phyloP scores from a whole-genome alignment of 345 rosid genomes.

The Linum usitatissimum region DNA sequence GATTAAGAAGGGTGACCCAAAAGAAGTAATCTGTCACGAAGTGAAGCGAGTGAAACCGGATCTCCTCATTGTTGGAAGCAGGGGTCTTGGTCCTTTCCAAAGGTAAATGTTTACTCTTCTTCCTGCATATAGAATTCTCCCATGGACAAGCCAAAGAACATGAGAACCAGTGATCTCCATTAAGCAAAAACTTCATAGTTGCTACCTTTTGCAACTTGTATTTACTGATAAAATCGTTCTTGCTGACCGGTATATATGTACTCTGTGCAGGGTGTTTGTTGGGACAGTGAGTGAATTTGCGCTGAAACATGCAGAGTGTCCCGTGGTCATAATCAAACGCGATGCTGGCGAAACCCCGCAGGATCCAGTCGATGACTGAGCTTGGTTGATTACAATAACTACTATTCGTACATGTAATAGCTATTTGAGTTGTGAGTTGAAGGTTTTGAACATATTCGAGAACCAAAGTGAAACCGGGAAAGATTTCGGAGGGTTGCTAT shows the following conservation, averaged over 20 bases:
- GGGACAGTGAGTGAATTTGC: slow-evolving; percentile 95
- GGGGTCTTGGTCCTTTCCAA: slow-evolving; percentile 93
- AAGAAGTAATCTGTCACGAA: slow-evolving; percentile 79
- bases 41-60: slow-evolving; percentile 73
- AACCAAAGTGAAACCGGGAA: too few relatives aligned
- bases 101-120: slow-evolving; percentile 32
- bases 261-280: slow-evolving; percentile 68
- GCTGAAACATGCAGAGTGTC: slow-evolving; percentile 93
- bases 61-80: slow-evolving; percentile 76
- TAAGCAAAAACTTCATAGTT: not conserved
- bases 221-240: not conserved
- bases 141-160: not conserved
- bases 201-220: not conserved
- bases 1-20: slow-evolving; percentile 85
- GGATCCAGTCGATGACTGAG: slow-evolving; percentile 90
- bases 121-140: not conserved
- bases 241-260: not conserved
- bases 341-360: slow-evolving; percentile 65
- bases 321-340: slow-evolving; percentile 82
- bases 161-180: not conserved
- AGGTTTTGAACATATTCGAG: too few relatives aligned
- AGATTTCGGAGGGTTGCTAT: too few relatives aligned
- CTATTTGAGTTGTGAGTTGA: too few relatives aligned
- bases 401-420: too few relatives aligned
- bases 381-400: too few relatives aligned